Evolutionary conservation across 2,329 filamentous ascomycete genomes (phyloP).

Genomic region (Botryotinia narcissicola): DNA sequence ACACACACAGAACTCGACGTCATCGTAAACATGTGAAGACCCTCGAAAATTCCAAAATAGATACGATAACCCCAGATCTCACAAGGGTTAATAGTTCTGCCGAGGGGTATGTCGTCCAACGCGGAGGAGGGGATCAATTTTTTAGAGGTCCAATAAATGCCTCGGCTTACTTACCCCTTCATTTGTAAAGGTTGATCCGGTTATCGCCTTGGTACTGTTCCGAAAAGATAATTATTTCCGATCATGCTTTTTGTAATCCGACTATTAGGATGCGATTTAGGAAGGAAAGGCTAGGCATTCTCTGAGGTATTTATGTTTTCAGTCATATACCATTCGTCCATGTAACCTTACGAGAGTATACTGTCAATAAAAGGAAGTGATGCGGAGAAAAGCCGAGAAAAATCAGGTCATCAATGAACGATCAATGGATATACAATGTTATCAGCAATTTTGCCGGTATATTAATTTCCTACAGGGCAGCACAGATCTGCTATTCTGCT

Average conservation of each 20-base stretch:
- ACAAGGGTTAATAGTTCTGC: background rate
- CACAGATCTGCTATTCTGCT: background rate
- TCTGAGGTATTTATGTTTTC: background rate
- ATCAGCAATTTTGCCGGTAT: constrained; percentile 8
- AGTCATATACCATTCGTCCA: background rate
- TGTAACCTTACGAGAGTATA: background rate
- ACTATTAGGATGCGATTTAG: constrained; percentile 11
- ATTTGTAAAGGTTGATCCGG: background rate
- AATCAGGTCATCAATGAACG: background rate
- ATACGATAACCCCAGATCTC: background rate
- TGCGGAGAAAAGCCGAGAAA: background rate
- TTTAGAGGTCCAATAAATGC: background rate
- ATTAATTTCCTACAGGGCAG: background rate
- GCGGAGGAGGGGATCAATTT: constrained; percentile 7
- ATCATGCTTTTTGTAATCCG: constrained; percentile 3
- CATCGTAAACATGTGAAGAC: constrained; percentile 3
- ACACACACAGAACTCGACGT: background rate
- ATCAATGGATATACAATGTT: background rate
- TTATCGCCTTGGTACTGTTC: background rate
- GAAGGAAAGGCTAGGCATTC: background rate
- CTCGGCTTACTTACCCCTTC: constrained; percentile 9
- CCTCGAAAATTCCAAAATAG: background rate
- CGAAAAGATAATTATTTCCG: background rate
- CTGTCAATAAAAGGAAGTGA: background rate
- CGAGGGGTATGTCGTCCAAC: background rate